Evolutionary conservation across 108 stramenopile genomes (phyloP).

Genomic region (Cyclotella baltica): DNA sequence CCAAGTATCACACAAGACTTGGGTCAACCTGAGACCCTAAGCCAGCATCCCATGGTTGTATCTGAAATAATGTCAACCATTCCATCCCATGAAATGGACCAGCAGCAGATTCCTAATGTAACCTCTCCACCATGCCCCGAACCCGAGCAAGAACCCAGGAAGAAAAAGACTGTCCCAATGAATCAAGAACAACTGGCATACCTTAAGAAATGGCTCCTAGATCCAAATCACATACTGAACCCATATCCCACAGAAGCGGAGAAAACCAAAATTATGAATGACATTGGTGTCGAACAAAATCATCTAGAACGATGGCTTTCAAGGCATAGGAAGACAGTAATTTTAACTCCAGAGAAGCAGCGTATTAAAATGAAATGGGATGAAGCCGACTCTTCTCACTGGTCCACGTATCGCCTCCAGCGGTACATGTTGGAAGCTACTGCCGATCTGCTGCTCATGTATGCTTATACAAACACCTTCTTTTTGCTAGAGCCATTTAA

Average conservation of each 20-base stretch:
- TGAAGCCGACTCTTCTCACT: slow-evolving; percentile 31
- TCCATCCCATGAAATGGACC: no score
- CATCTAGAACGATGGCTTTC: slow-evolving; percentile 47
- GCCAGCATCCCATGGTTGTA: no score
- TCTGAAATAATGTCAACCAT: neutral
- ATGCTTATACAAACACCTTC: slow-evolving; percentile 81
- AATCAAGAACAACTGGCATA: slow-evolving; percentile 31
- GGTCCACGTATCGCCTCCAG: slow-evolving; percentile 48
- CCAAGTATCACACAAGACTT: neutral
- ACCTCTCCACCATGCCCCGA: neutral
- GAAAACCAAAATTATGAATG: slow-evolving; percentile 39
- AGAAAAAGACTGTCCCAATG: slow-evolving; percentile 39
- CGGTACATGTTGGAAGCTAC: slow-evolving; percentile 83
- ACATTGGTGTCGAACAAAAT: slow-evolving; percentile 35
- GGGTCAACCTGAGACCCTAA: neutral
- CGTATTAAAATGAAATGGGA: slow-evolving; percentile 40
- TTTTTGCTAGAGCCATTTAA: slow-evolving; percentile 74
- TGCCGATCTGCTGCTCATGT: slow-evolving; percentile 86
- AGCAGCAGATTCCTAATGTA: neutral
- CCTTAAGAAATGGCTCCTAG: slow-evolving; percentile 48
- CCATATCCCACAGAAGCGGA: slow-evolving; percentile 52
- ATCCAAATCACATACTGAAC: slow-evolving; percentile 45
- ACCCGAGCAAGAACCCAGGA: slow-evolving; percentile 15
- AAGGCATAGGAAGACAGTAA: slow-evolving; percentile 30
- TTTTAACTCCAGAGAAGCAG: slow-evolving; percentile 29